These are phyloP conservation scores for Candida nanaspora DNA, from an alignment of 805 yeast species.

Conservation along the genomic window DNA sequence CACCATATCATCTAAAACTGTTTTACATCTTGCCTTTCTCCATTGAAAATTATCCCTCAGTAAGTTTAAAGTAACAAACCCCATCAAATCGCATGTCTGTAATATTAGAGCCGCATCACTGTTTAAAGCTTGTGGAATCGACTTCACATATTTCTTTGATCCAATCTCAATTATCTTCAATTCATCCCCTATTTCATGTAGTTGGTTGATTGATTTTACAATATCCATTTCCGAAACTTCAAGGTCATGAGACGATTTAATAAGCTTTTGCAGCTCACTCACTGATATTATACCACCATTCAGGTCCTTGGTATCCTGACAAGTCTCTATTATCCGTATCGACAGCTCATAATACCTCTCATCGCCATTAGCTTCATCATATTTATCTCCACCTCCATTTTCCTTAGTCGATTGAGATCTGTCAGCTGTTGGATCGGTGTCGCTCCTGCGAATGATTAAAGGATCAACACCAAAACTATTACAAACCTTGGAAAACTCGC, in stretches of 20 bases:
- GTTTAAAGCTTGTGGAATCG: slow-evolving; percentile 56
- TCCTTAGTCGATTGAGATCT: no score
- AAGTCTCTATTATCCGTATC: slow-evolving; percentile 68
- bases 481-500: slow-evolving; percentile 72
- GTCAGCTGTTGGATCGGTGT: no score
- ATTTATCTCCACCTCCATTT: slow-evolving; percentile 25
- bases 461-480: slow-evolving; percentile 82
- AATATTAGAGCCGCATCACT: slow-evolving; percentile 65
- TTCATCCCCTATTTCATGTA: slow-evolving; percentile 63
- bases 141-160: slow-evolving; percentile 49
- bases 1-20: slow-evolving; percentile 72
- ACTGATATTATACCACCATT: slow-evolving; percentile 81
- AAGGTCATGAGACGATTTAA: slow-evolving; percentile 15
- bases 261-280: slow-evolving; percentile 37
- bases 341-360: slow-evolving; percentile 65
- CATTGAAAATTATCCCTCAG: slow-evolving; percentile 72
- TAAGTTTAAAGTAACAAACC: slow-evolving; percentile 59
- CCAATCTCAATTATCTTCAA: slow-evolving; percentile 56
- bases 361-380: slow-evolving; percentile 26
- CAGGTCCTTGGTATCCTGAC: slow-evolving; percentile 58
- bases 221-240: slow-evolving; percentile 42
- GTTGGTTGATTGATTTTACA: slow-evolving; percentile 42
- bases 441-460: slow-evolving; percentile 37
- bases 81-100: slow-evolving; percentile 71
- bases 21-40: slow-evolving; percentile 54